phyloP scores from a whole-genome alignment of 352 stramenopile species.

The Phytophthora pisi region DNA sequence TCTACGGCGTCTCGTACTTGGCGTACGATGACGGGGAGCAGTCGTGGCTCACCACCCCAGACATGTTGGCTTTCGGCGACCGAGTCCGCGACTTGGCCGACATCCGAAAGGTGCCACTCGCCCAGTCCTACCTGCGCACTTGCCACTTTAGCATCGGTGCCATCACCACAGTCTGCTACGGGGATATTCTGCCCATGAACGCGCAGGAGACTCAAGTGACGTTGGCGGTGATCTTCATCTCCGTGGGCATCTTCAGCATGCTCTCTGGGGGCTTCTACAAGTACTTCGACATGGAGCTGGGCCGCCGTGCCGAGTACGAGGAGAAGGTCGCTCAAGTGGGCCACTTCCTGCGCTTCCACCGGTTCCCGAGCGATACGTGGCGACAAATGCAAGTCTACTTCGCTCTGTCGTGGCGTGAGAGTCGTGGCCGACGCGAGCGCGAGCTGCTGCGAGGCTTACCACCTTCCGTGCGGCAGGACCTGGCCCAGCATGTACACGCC shows the following conservation, averaged over 20 bases:
- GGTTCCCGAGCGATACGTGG: slow-evolving; percentile 58
- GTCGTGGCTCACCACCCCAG: slow-evolving; percentile 63
- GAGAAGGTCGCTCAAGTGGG: slow-evolving; percentile 60
- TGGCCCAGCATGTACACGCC: slow-evolving; percentile 66
- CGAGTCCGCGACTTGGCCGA: slow-evolving; percentile 32
- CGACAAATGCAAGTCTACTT: slow-evolving; percentile 83
- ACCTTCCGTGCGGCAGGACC: slow-evolving; percentile 55
- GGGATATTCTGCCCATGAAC: slow-evolving; percentile 72
- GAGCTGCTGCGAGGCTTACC: slow-evolving; percentile 60
- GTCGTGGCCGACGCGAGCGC: slow-evolving; percentile 66
- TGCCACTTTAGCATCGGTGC: slow-evolving; percentile 77
- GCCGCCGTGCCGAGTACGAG: slow-evolving; percentile 69
- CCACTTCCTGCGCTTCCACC: slow-evolving; percentile 71
- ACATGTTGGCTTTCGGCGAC: slow-evolving; percentile 59
- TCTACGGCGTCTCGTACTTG: slow-evolving; percentile 60
- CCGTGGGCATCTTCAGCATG: slow-evolving; percentile 72
- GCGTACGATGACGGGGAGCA: slow-evolving; percentile 36
- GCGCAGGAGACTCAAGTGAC: slow-evolving; percentile 56
- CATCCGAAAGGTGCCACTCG: slow-evolving; percentile 44
- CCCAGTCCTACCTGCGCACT: slow-evolving; percentile 52
- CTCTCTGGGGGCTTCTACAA: slow-evolving; percentile 76
- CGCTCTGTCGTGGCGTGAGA: slow-evolving; percentile 68
- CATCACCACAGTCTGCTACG: slow-evolving; percentile 80
- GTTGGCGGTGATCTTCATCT: slow-evolving; percentile 70
- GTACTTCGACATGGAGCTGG: slow-evolving; percentile 73